Conservation (phyloP, 2,329 filamentous ascomycete genomes). For the Trichothecium roseum region DNA sequence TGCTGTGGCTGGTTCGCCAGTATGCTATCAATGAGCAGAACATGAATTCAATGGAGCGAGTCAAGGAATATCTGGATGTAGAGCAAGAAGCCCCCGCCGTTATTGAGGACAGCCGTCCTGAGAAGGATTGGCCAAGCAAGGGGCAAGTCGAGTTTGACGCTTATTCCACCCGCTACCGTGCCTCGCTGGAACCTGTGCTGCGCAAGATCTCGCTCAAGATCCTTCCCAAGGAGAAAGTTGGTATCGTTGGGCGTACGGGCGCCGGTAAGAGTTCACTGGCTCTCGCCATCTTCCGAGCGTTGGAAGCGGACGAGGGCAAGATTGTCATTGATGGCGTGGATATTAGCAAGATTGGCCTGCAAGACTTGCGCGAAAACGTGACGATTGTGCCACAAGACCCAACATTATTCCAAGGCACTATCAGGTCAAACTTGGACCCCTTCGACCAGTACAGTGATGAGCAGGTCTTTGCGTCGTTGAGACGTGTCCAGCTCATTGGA, state of each 20-base stretch:
- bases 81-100: conserved; percentile 82
- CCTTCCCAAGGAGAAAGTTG: conserved; percentile 71
- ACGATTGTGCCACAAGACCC: conserved; percentile 98
- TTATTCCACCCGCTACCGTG: conserved; percentile 82
- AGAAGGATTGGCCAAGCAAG: conserved; percentile 71
- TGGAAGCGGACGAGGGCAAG: conserved; percentile 83
- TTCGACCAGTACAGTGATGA: conserved; percentile 84
- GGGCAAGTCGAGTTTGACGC: conserved; percentile 80
- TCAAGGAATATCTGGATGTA: conserved; percentile 94
- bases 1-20: conserved; percentile 88
- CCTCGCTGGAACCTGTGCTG: conserved; percentile 79
- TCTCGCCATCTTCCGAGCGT: conserved; percentile 81
- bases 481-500: conserved; percentile 79
- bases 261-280: conserved; percentile 95
- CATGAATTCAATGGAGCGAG: conserved; percentile 97
- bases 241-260: conserved; percentile 89
- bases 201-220: conserved; percentile 81
- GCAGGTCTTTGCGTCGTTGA: conserved; percentile 76
- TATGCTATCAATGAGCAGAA: conserved; percentile 97
- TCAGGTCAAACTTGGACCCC: conserved; percentile 86
- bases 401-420: conserved; percentile 85
- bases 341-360: conserved; percentile 81
- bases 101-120: conserved; percentile 67
- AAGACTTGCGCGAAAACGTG: conserved; percentile 84
- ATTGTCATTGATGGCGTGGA: conserved; percentile 90